Evolutionary conservation across 2,329 filamentous ascomycete species (phyloP), one percentile per base, ranked within the genome.

Genomic region (Epichloe sibirici): DNA sequence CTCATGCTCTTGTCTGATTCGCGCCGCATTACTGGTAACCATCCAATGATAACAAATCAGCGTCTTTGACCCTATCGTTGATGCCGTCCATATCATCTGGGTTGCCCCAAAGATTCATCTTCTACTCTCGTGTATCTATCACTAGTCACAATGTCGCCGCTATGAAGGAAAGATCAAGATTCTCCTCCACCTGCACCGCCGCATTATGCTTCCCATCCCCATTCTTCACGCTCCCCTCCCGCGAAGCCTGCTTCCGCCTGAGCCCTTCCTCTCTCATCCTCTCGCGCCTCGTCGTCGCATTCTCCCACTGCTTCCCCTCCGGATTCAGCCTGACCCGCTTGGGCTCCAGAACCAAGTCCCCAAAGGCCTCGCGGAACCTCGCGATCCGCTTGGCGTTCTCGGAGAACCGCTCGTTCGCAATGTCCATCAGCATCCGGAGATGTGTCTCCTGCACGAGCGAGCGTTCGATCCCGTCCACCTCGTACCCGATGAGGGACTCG

Each of bases 401-500:
- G 8, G 63, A 68, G 61, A 93, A 91, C 48, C 86, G 75, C 65
- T 88, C 80, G 62, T 93, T 90, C 7, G 85, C 82, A 52, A 95
- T 77, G 3, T 70, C 66, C 12, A 90, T 69, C 13, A 96, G 71
- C 53, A 77, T 80, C 43, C 70, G 69, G 5, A 96, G 74, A 62
- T 93, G 90, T 8, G 72, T 71, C 37, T 83, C 75, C 2, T 81
- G 73, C 1, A 95, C 86, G 23, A 85, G 69, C 45, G 68, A 65
- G 44, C 64, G 63, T 12, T 67, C 62, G 4, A 57, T 55, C 13
- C 76, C 72, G 4, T 71, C 64, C 7, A 63, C 54, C 50, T 71
- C 56, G 21, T 77, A 66, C 1, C 88, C 91, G 35, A 97, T 76
- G 28, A 96, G 76, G 1, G 86, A 88, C 68, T 95, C 88, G 56